Evolutionary conservation across 192 early-diverging fungal genomes (phyloP), one percentile per base, ranked within the genome.

Genomic region (Coemansia sp.): DNA sequence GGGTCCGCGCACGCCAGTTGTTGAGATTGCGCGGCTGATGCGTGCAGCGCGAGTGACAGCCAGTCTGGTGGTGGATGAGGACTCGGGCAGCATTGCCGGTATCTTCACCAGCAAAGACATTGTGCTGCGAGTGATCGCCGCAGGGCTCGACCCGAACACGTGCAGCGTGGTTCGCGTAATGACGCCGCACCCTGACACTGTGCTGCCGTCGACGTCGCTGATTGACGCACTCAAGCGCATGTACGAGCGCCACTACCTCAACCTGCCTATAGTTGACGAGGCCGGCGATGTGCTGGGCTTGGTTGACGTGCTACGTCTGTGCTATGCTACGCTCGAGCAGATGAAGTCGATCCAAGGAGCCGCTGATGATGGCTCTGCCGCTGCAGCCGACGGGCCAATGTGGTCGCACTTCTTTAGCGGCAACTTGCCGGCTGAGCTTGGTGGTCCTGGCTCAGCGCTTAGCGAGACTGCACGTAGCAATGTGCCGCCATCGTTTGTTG

Each of bases 141-240:
- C 91, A 63, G 86, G 90, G 15, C 76, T 97, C 53, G 89, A 93
- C 68, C 93, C 97, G 61, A 83, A 82, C 53, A 92, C 87, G 24
- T 96, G 94, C 68, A 89, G 89, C 48, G 95, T 99, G 38, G 92
- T 96, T 23, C 89, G 95, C 66, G 97, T 99, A 12, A 99, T 99
- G 97, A 93, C 92, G 7, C 92, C 92, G 56, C 88, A 93, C 58
- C 92, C 92, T 6, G 91, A 93, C 76, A 89, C 89, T 8, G 88
- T 87, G 23, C 61, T 84, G 36, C 80, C 89, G 28, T 65, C 82
- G 59, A 90, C 86, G 53, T 85, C 88, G 58, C 89, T 93, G 63
- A 77, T 92, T 56, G 91, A 92, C 54, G 92, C 90, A 17, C 81
- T 93, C 60, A 88, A 86, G 70, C 88, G 86, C 68, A 93, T 93